Percentiles rank a stretch among this genome's conserved stretches.
These are phyloP conservation scores for Neurospora tetrasperma DNA, from an alignment of 495 filamentous ascomycete genomes.

Conservation along the genomic window DNA sequence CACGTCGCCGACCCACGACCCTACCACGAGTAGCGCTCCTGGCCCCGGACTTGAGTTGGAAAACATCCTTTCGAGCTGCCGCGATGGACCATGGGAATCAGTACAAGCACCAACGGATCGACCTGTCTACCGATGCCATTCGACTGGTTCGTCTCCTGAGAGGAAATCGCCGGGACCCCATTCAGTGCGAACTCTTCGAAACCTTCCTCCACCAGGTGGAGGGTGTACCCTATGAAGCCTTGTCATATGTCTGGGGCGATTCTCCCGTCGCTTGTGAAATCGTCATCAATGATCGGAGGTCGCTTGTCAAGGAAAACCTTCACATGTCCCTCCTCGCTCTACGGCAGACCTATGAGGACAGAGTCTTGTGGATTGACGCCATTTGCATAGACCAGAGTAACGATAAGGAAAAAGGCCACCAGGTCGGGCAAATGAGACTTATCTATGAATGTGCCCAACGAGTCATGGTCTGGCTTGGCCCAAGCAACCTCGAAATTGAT, in stretches of 20 bases:
- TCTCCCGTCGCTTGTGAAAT: not conserved
- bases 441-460: constrained; percentile 4
- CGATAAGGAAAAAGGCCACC: constrained; percentile 5
- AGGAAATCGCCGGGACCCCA: too few species aligned
- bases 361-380: constrained; percentile 12
- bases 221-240: constrained; percentile 15
- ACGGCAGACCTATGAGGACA: not conserved
- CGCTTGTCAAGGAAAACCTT: constrained; percentile 1
- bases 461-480: constrained; percentile 7
- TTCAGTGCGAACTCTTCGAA: constrained; percentile 7
- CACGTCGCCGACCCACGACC: too few species aligned
- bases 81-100: not conserved
- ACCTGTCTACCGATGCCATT: not conserved
- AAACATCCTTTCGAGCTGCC: not conserved
- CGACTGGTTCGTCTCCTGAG: not conserved
- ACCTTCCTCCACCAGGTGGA: not conserved
- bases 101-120: not conserved
- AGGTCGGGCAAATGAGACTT: constrained; percentile 6
- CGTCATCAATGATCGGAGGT: not conserved
- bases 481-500: not conserved
- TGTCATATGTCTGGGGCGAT: constrained; percentile 27
- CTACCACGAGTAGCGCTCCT: not conserved
- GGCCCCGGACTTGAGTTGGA: too few species aligned
- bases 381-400: constrained; percentile 15
- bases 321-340: not conserved